A percentile compares a stretch with the other conserved stretches of the same genome.
Evolutionary conservation across 2,329 filamentous ascomycete genomes (phyloP).

Genomic region (Xylariaceae sp.): DNA sequence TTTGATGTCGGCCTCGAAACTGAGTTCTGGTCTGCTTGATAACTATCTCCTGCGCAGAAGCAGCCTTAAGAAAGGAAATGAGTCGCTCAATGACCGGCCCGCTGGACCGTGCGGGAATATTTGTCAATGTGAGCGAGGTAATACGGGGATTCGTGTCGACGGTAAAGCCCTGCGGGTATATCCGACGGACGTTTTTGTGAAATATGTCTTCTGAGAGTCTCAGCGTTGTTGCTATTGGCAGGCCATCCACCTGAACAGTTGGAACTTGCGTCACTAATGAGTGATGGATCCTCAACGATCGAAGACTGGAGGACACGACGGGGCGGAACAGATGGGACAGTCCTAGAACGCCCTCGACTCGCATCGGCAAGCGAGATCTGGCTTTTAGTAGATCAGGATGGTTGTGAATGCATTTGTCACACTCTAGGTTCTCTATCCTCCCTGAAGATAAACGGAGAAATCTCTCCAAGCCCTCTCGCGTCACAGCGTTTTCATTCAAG

Average conservation of each 20-base stretch:
- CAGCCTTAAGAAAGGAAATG: conserved; percentile 42
- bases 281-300: conserved; percentile 53
- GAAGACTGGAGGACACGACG: conserved; percentile 50
- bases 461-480: conserved; percentile 38
- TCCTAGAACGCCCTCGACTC: conserved; percentile 42
- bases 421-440: conserved; percentile 50
- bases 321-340: conserved; percentile 48
- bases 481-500: conserved; percentile 48
- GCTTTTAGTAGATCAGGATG: conserved; percentile 8
- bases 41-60: conserved; percentile 45
- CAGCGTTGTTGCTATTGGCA: conserved; percentile 34
- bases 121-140: conserved; percentile 48
- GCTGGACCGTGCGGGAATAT: conserved; percentile 50
- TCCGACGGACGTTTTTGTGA: conserved; percentile 39
- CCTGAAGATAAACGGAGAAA: conserved; percentile 42
- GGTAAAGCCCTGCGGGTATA: conserved; percentile 45
- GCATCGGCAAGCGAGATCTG: conserved; percentile 30
- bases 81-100: conserved; percentile 49
- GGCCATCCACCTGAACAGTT: conserved; percentile 37
- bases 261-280: conserved; percentile 55
- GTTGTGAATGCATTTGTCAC: conserved; percentile 39
- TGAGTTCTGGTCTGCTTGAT: conserved; percentile 33
- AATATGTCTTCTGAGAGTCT: conserved; percentile 45
- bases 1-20: conserved; percentile 33
- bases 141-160: conserved; percentile 57